phyloP scores from a whole-genome alignment of 2,329 filamentous ascomycete genomes.

The Byssoonygena ceratinophila region DNA sequence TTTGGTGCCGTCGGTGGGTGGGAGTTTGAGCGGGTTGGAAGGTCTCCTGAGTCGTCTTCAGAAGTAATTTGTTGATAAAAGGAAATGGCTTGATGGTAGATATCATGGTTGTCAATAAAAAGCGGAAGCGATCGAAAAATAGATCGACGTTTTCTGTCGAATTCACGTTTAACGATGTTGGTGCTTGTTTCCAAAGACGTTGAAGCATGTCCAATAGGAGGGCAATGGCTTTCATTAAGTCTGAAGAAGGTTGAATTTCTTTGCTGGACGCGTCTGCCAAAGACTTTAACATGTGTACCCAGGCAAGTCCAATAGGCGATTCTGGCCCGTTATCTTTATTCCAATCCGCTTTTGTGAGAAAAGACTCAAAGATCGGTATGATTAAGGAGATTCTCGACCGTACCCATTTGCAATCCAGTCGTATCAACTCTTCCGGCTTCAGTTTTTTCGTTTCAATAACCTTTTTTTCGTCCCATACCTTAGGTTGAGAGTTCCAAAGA shows the following conservation, averaged over 20 bases:
- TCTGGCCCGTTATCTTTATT: slow-evolving; percentile 29
- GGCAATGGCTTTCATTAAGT: slow-evolving; percentile 70
- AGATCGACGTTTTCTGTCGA: slow-evolving; percentile 22
- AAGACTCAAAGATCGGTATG: slow-evolving; percentile 47
- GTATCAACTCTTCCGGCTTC: slow-evolving; percentile 64
- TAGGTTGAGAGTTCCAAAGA: slow-evolving; percentile 40
- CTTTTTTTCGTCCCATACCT: slow-evolving; percentile 65
- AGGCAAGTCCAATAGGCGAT: slow-evolving; percentile 47
- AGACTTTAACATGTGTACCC: slow-evolving; percentile 49
- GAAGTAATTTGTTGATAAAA: slow-evolving; percentile 42
- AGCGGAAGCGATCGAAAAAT: slow-evolving; percentile 43
- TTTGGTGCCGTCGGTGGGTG: slow-evolving; percentile 24
- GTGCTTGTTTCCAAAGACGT: slow-evolving; percentile 58
- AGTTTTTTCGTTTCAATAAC: slow-evolving; percentile 51
- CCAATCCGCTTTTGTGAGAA: slow-evolving; percentile 38
- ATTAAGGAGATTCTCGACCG: slow-evolving; percentile 58
- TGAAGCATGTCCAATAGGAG: slow-evolving; percentile 59
- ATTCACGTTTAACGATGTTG: slow-evolving; percentile 28
- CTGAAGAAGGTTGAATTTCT: slow-evolving; percentile 78
- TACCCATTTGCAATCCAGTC: slow-evolving; percentile 78
- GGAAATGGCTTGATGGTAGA: slow-evolving; percentile 40
- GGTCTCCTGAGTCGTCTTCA: slow-evolving; percentile 46
- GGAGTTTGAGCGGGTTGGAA: slow-evolving; percentile 39
- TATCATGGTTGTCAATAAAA: slow-evolving; percentile 43
- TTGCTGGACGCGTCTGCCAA: slow-evolving; percentile 59